phyloP scores from a whole-genome alignment of 768 basidiomycete genomes.

The Basidioascus undulatus region DNA sequence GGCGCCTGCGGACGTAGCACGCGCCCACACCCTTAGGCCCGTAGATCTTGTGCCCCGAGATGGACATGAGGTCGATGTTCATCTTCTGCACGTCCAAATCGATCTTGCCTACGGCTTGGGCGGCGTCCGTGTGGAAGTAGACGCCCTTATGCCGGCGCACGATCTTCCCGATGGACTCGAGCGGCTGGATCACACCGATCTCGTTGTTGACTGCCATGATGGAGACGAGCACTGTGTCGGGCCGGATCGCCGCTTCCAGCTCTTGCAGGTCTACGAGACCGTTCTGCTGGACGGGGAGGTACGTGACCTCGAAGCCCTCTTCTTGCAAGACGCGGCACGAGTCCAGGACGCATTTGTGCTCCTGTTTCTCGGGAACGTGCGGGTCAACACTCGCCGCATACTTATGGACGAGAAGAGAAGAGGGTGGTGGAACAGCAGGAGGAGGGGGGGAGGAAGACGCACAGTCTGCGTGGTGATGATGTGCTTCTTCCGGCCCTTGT shows the following conservation, averaged over 20 bases:
- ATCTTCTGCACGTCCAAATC: constrained; percentile 78
- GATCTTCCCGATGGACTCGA: constrained; percentile 78
- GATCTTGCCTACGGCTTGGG: constrained; percentile 62
- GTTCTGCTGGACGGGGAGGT: constrained; percentile 74
- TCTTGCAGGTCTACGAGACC: constrained; percentile 56
- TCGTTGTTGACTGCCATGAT: constrained; percentile 99
- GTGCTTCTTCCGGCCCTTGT: constrained; percentile 69
- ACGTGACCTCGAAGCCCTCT: constrained; percentile 93
- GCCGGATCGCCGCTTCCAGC: constrained; percentile 68
- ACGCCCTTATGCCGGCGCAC: constrained; percentile 67
- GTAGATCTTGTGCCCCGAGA: constrained; percentile 93
- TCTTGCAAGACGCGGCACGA: constrained; percentile 86
- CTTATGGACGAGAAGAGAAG: too few relatives aligned
- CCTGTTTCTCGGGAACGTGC: constrained; percentile 27
- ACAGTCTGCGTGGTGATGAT: constrained; percentile 89
- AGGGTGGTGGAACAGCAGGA: background rate
- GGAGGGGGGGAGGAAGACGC: constrained; percentile 14
- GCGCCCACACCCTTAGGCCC: constrained; percentile 94
- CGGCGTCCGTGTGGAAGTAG: constrained; percentile 92
- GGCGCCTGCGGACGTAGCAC: constrained; percentile 74
- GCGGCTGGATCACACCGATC: constrained; percentile 91
- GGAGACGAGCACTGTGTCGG: constrained; percentile 69
- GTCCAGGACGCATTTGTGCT: constrained; percentile 97
- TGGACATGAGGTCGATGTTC: constrained; percentile 86
- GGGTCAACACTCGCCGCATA: background rate